Conservation (phyloP, 371 early-diverging fungal genomes). For the Apophysomyces ossiformis region DNA sequence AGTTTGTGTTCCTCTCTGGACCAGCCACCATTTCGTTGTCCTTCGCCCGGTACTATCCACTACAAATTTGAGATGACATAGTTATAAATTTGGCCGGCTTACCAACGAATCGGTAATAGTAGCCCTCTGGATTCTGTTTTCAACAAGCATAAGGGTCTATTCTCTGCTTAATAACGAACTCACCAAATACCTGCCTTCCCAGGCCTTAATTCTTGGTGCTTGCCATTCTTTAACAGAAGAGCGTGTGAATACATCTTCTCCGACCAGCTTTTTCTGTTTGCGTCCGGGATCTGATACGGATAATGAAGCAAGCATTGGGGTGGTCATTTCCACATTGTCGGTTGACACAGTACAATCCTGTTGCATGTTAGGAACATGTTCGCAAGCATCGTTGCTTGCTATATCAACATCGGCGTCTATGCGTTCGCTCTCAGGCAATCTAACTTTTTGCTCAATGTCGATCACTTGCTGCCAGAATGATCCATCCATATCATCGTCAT, state of each 20-base stretch:
- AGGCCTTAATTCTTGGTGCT: conserved; percentile 62
- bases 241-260: conserved; percentile 61
- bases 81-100: conserved; percentile 8
- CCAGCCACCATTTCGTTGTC: conserved; percentile 64
- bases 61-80: background rate
- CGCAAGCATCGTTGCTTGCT: background rate
- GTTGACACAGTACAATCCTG: conserved; percentile 7
- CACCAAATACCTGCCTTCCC: conserved; percentile 57
- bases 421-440: background rate
- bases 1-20: conserved; percentile 44
- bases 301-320: conserved; percentile 17
- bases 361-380: background rate
- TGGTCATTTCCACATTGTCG: conserved; percentile 11
- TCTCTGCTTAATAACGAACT: background rate
- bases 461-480: conserved; percentile 8
- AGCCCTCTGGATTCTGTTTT: conserved; percentile 59
- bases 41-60: conserved; percentile 53
- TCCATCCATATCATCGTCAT: conserved; percentile 4
- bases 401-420: background rate
- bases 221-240: conserved; percentile 63
- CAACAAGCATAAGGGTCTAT: background rate
- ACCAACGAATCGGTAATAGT: conserved; percentile 77
- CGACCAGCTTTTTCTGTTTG: conserved; percentile 30
- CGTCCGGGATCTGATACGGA: conserved; percentile 2
- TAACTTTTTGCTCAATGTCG: background rate